These are phyloP conservation scores for Hirschfeldia incana DNA, from an alignment of 345 rosid species.

Conservation along the genomic window DNA sequence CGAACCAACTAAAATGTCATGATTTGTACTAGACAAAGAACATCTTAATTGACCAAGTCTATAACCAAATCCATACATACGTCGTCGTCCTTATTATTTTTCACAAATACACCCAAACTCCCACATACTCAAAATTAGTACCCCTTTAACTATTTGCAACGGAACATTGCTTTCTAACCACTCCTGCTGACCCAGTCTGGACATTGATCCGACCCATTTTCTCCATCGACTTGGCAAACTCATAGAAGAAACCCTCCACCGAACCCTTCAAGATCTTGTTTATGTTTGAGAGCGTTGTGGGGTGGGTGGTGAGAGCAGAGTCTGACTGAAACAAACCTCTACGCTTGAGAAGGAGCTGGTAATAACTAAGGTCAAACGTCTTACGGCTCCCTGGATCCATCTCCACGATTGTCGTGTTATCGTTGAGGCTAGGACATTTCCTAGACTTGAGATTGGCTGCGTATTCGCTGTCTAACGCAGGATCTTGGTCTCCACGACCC, in stretches of 20 bases:
- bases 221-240: constrained; percentile 77
- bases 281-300: constrained; percentile 49
- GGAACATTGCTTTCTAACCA: constrained; percentile 70
- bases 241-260: constrained; percentile 46
- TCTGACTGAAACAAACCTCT: constrained; percentile 82
- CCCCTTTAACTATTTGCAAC: constrained; percentile 52
- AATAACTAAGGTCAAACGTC: constrained; percentile 76
- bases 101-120: constrained; percentile 22
- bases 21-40: neutral
- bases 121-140: neutral
- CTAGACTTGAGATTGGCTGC: constrained; percentile 71
- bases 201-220: constrained; percentile 74
- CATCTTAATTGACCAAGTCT: constrained; percentile 21
- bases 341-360: constrained; percentile 54
- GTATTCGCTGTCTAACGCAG: constrained; percentile 69
- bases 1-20: neutral
- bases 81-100: constrained; percentile 3
- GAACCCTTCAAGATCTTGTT: constrained; percentile 59
- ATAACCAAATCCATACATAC: constrained; percentile 32
- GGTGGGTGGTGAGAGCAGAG: constrained; percentile 62
- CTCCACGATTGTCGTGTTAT: constrained; percentile 66
- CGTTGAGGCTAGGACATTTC: constrained; percentile 62
- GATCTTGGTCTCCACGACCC: constrained; percentile 69
- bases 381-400: constrained; percentile 85
- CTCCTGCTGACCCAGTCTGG: constrained; percentile 65